Base-by-base conservation (phyloP, 169 alveolate genomes). In the Cryptosporidium meleagridis region DNA sequence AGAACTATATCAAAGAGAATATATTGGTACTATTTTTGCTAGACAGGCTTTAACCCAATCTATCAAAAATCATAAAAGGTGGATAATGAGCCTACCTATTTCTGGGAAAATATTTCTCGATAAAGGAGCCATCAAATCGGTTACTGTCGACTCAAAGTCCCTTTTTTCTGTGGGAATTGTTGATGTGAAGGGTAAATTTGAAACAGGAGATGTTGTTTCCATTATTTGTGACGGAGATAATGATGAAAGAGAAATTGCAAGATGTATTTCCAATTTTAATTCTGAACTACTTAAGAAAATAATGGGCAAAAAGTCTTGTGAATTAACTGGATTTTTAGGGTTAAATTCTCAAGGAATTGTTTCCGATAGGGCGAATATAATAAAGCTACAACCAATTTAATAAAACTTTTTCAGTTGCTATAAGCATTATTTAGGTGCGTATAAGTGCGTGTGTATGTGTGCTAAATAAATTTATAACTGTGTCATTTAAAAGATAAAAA, bases 11-110 rank as follows among this genome's bases (percentile, higher is more conserved):
- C 89, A 80, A 62, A 69, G 89, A 39, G 80, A 80, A 35, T 80
- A 80, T 62, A 80, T 80, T 6, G 89, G 89, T 9, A 80, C 89
- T 7, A 80, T 80, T 80, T 80, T 80, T 67, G 16, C 52, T 18
- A 59, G 51, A 29, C 89, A 80, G 23, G 29, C 23, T 48, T 23
- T 65, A 59, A 44, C 69, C 1, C 89, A 80, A 37, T 59, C 80
- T 1, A 80, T 80, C 69, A 80, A 51, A 45, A 80, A 80, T 65
- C 89, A 80, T 16, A 80, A 65, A 41, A 80, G 89, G 14, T 80
- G 89, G 89, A 80, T 80, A 80, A 61, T 80, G 75, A 80, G 89
- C 62, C 48, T 80, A 23, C 89, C 89, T 16, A 44, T 80, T 21
- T 51, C 48, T 44, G 89, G 89, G 33, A 80, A 80, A 44, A 59